These are phyloP conservation scores for Fraxinus anomala DNA, from an alignment of 257 asterid species.

Conservation along the genomic window DNA sequence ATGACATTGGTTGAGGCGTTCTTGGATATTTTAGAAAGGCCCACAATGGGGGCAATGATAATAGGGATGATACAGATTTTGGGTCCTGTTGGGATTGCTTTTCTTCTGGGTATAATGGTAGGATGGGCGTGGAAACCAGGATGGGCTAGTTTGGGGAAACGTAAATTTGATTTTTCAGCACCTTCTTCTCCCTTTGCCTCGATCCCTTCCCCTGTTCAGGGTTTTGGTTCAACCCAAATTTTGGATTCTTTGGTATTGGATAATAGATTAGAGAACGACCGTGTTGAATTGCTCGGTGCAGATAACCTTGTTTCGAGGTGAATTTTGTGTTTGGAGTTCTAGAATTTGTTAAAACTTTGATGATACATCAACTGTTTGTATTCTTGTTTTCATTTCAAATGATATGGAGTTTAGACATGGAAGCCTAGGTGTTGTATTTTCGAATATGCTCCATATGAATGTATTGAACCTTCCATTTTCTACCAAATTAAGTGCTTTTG, in stretches of 20 bases:
- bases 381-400: background rate
- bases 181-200: constrained; percentile 60
- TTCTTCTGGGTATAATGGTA: constrained; percentile 60
- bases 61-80: constrained; percentile 60
- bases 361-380: background rate
- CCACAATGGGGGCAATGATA: constrained; percentile 52
- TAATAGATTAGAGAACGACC: constrained; percentile 27
- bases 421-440: background rate
- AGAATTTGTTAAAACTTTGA: constrained; percentile 23
- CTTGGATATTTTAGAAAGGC: constrained; percentile 58
- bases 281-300: constrained; percentile 1
- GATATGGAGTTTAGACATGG: background rate
- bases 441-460: background rate
- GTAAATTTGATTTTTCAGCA: constrained; percentile 58
- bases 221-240: constrained; percentile 25
- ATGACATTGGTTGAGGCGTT: constrained; percentile 56
- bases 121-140: constrained; percentile 98
- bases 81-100: constrained; percentile 78
- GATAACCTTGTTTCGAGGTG: constrained; percentile 29
- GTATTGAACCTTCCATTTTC: background rate
- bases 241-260: constrained; percentile 23
- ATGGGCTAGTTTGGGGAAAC: constrained; percentile 63
- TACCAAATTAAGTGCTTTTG: background rate
- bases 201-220: constrained; percentile 23
- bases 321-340: constrained; percentile 7